Evolutionary conservation across 768 basidiomycete species (phyloP).

Genomic region (Pluteus cervinus): DNA sequence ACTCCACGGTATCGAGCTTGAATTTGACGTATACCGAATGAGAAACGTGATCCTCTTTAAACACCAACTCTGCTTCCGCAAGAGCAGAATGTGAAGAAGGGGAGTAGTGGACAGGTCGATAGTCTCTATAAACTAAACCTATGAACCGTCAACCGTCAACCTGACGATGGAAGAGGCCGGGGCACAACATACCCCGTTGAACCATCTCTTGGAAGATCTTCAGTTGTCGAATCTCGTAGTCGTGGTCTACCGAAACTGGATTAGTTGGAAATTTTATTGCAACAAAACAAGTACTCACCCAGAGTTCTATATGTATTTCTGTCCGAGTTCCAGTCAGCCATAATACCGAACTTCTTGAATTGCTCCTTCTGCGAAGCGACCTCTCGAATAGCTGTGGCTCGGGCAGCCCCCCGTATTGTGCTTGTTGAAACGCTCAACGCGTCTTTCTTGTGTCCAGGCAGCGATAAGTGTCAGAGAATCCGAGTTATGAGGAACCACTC

Average conservation of each 20-base stretch:
- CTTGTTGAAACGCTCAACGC: slow-evolving; percentile 48
- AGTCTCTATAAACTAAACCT: slow-evolving; percentile 82
- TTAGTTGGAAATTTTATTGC: background rate
- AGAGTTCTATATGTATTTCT: slow-evolving; percentile 77
- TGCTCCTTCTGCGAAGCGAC: slow-evolving; percentile 73
- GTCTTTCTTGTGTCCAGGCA: slow-evolving; percentile 38
- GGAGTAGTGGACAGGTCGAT: slow-evolving; percentile 91
- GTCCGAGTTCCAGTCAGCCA: slow-evolving; percentile 80
- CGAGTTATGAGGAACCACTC: slow-evolving; percentile 13
- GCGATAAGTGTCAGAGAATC: slow-evolving; percentile 6
- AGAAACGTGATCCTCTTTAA: slow-evolving; percentile 84
- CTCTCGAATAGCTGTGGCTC: slow-evolving; percentile 65
- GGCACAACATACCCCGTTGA: slow-evolving; percentile 49
- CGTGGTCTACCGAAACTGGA: slow-evolving; percentile 50
- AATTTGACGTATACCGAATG: slow-evolving; percentile 86
- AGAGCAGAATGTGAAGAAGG: slow-evolving; percentile 92
- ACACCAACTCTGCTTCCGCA: slow-evolving; percentile 91
- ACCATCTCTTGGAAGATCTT: slow-evolving; percentile 86
- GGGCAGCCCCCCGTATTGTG: slow-evolving; percentile 65
- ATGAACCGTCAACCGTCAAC: background rate
- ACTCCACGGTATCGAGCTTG: slow-evolving; percentile 37
- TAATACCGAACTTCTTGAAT: slow-evolving; percentile 77
- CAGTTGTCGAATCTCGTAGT: slow-evolving; percentile 86
- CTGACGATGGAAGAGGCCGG: background rate
- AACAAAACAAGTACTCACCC: slow-evolving; percentile 37